Evolutionary conservation across 1,284 basidiomycete genomes (phyloP).

Genomic region (Cryptococcus floricola): DNA sequence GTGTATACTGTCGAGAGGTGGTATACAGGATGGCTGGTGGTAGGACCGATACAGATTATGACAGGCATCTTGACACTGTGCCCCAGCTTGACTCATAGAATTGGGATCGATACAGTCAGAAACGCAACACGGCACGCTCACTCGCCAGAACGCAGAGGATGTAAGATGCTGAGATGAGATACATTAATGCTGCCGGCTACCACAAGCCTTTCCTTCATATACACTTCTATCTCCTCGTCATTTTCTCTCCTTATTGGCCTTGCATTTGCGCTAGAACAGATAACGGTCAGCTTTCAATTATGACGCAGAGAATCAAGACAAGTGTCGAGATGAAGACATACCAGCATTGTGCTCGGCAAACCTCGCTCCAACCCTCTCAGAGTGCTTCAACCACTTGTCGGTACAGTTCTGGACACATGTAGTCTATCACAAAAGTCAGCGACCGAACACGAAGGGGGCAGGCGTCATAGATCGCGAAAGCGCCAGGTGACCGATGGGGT

Average conservation of each 20-base stretch:
- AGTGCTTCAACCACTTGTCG: constrained; percentile 97
- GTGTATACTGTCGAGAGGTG: no score
- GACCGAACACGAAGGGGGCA: no score
- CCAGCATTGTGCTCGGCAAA: constrained; percentile 88
- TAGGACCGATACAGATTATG: no score
- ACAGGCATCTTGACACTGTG: no score
- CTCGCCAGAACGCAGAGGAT: neutral
- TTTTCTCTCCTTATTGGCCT: neutral
- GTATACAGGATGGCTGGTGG: no score
- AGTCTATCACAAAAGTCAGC: constrained; percentile 40
- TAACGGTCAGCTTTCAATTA: neutral
- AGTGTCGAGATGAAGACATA: constrained; percentile 47
- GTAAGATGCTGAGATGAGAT: constrained; percentile 2
- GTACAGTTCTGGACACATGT: constrained; percentile 61
- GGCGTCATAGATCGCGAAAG: no score
- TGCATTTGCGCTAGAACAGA: constrained; percentile 11
- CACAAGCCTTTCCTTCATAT: no score
- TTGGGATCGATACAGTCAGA: no score
- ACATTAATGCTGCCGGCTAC: constrained; percentile 3
- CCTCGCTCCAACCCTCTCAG: constrained; percentile 85
- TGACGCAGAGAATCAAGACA: neutral
- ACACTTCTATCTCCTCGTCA: no score
- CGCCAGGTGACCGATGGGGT: no score
- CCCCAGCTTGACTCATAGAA: no score
- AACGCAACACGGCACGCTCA: no score